Evolutionary conservation across 2,329 filamentous ascomycete genomes (phyloP), one percentile per base, ranked within the genome.

Genomic region (Ceratocystis lukuohia): DNA sequence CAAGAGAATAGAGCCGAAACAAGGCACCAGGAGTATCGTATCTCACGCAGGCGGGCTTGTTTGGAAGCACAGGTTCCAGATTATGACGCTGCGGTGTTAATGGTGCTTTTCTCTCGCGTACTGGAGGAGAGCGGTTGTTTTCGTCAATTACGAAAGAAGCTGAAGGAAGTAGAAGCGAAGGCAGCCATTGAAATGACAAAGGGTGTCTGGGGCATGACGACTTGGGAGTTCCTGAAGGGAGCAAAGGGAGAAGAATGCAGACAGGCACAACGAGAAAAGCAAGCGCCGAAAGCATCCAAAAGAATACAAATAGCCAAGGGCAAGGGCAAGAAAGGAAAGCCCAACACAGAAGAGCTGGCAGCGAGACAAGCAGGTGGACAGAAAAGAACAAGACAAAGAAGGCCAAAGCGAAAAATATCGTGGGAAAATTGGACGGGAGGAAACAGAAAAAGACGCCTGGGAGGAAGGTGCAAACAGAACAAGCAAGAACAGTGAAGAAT

Each of bases 401-500:
- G 37, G 15, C 10, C 25, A 6, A 57, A 57, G 30, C 4, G 20
- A 30, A 57, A 61, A 44, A 41, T 7, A 41, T 62, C 61, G 30
- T 64, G 28, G 25, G 8, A 57, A 44, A 17, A 41, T 50, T 22
- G 28, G 33, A 22, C 48, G 12, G 15, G 25, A 53, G 48, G 8
- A 64, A 41, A 33, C 28, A 50, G 15, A 48, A 17, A 33, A 30
- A 12, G 44, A 48, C 41, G 17, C 4, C 30, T 12, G 48, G 61
- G 46, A 45, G 37, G 44, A 57, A 63, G 20, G 30, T 2, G 28
- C 15, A n/a, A 28, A 48, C 17, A 45, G 62, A 45, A 2, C 33
- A 45, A 17, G 5, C 53, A 62, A 62, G 62, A 65, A 56, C 64
- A 25, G 48, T 48, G 63, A 48, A 57, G 28, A 57, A 33, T 57